A percentile compares a stretch with the other conserved stretches of the same genome.
Evolutionary conservation across 257 asterid species (phyloP).

Genomic region (Nicotiana attenuata): DNA sequence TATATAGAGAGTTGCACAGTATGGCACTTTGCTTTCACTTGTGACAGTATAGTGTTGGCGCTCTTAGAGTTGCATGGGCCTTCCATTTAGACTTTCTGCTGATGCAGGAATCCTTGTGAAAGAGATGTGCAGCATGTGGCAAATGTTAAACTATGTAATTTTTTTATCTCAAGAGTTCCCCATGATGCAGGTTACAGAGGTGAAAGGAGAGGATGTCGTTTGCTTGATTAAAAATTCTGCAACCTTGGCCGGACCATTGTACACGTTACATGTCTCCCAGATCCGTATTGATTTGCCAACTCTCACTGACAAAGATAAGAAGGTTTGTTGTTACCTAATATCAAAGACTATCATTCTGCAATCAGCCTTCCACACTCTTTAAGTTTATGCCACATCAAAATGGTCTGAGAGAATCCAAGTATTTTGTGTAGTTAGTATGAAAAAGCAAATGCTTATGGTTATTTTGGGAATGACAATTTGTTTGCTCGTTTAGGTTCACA

Average conservation of each 20-base stretch:
- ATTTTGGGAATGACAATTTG: neutral
- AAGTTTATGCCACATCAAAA: neutral
- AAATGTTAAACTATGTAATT: neutral
- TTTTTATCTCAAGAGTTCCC: neutral
- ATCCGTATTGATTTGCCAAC: slow-evolving; percentile 85
- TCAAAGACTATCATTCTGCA: neutral
- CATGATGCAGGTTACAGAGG: slow-evolving; percentile 60
- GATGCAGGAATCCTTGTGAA: neutral
- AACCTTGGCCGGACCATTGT: slow-evolving; percentile 80
- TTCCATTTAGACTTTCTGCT: neutral
- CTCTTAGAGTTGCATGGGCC: neutral
- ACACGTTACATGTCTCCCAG: slow-evolving; percentile 90
- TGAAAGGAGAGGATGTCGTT: slow-evolving; percentile 64
- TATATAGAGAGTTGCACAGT: neutral
- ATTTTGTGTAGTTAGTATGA: neutral
- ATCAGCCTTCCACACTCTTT: neutral
- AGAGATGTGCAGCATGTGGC: neutral
- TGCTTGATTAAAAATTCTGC: slow-evolving; percentile 82
- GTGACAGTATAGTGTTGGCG: neutral
- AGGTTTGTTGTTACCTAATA: slow-evolving; percentile 44
- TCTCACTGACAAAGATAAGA: slow-evolving; percentile 68
- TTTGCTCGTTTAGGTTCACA: neutral
- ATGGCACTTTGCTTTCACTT: neutral
- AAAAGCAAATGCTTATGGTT: neutral
- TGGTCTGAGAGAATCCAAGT: neutral